A percentile compares a stretch with the other conserved stretches of the same genome.
Evolutionary conservation across 2,329 filamentous ascomycete genomes (phyloP).

Genomic region (Aurifilum marmelostoma): DNA sequence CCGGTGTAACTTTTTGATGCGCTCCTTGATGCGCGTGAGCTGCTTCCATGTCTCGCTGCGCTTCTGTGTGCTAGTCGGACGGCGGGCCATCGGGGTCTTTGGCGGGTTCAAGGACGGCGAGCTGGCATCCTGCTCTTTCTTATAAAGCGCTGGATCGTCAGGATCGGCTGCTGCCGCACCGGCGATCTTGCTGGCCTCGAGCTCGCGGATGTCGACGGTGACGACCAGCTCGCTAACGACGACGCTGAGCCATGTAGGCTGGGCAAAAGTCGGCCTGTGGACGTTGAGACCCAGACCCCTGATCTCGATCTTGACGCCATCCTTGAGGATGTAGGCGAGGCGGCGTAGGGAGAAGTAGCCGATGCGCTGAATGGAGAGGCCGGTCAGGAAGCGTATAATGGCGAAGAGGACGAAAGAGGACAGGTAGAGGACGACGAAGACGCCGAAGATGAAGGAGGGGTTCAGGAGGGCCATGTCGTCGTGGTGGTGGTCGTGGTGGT

Average conservation of each 20-base stretch:
- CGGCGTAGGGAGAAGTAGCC: constrained; percentile 91
- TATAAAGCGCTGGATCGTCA: constrained; percentile 27
- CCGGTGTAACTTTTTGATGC: constrained; percentile 81
- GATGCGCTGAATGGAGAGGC: constrained; percentile 92
- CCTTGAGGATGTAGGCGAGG: constrained; percentile 84
- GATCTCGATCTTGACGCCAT: constrained; percentile 88
- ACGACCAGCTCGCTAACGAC: constrained; percentile 84
- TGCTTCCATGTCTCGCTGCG: constrained; percentile 80
- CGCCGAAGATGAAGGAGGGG: constrained; percentile 83
- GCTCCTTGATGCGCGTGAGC: constrained; percentile 79
- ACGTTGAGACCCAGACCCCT: constrained; percentile 84
- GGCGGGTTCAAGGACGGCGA: constrained; percentile 31
- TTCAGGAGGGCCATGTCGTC: constrained; percentile 65
- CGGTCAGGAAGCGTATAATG: constrained; percentile 87
- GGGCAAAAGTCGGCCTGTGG: constrained; percentile 93
- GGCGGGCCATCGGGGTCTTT: constrained; percentile 37
- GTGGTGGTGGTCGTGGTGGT: constrained; percentile 13
- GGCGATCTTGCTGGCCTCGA: constrained; percentile 55
- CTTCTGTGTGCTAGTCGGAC: constrained; percentile 38
- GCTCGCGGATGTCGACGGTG: constrained; percentile 74
- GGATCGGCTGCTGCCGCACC: constrained; percentile 38
- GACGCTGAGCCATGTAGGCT: constrained; percentile 94
- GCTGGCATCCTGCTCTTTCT: constrained; percentile 30
- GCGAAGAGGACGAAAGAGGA: constrained; percentile 93
- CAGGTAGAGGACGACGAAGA: constrained; percentile 84